Conservation (phyloP, 2,329 filamentous ascomycete species). For the Talaromyces marneffei region DNA sequence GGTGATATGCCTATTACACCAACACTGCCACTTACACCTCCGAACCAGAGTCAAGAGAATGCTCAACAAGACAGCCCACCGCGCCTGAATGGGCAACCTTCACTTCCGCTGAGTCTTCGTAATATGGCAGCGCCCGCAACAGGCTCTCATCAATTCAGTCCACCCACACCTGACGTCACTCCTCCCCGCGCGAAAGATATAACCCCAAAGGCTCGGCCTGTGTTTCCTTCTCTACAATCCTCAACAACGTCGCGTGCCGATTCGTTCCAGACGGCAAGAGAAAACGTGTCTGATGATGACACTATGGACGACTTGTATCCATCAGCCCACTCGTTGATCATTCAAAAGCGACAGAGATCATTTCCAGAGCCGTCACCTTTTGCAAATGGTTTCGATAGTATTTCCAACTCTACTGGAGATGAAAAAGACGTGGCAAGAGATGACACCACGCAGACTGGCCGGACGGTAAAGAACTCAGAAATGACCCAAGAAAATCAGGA, state of each 20-base stretch:
- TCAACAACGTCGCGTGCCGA: conserved; percentile 54
- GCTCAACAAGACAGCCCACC: conserved; percentile 1
- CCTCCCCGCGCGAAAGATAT: conserved; percentile 52
- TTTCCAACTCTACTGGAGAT: conserved; percentile 24
- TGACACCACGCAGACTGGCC: background rate
- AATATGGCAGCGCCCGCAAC: conserved; percentile 40
- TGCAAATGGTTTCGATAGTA: conserved; percentile 32
- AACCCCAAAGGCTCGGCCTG: conserved; percentile 34
- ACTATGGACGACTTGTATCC: conserved; percentile 41
- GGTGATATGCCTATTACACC: conserved; percentile 22
- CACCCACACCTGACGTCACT: conserved; percentile 70
- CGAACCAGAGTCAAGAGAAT: conserved; percentile 22
- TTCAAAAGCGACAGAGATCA: conserved; percentile 27
- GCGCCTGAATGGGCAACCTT: conserved; percentile 11
- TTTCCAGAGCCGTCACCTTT: conserved; percentile 15
- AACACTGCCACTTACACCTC: conserved; percentile 35
- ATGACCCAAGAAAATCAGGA: conserved; percentile 18
- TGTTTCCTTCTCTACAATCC: conserved; percentile 52
- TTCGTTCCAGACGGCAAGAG: conserved; percentile 66
- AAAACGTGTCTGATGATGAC: conserved; percentile 58
- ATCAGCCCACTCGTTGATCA: background rate
- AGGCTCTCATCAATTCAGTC: conserved; percentile 60
- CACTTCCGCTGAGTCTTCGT: conserved; percentile 19
- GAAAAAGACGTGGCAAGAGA: background rate
- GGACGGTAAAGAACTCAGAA: background rate